Evolutionary conservation across 2,329 filamentous ascomycete species (phyloP), one percentile per base, ranked within the genome.

Genomic region (Ascochyta lentis): DNA sequence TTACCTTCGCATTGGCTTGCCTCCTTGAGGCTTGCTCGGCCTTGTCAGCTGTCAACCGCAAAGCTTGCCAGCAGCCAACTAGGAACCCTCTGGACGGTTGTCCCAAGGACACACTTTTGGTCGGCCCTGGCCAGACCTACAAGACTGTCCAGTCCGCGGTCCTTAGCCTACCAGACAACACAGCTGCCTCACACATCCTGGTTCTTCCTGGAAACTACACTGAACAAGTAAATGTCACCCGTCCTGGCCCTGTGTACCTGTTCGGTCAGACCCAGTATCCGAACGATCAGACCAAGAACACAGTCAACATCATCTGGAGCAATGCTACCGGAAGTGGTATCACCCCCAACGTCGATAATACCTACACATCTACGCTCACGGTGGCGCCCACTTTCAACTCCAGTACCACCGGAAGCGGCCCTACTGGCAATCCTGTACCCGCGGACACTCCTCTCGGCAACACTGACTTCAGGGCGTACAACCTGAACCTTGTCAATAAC

Each of bases 161-260:
- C 31, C 66, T 77, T 10, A 79, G 79, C 39, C 68, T 83, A 4
- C 78, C 79, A 0, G 70, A 79, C 44, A 73, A 83, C 63, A 78
- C 76, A 15, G 73, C 73, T 6, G 67, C 80, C 0, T 77, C 82
- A 53, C 80, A 80, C 16, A 88, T 89, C 61, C 79, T 89, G 12
- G 81, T 89, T 41, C 80, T 82, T 0, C 78, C 85, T 0, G 86
- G 86, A 0, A 80, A 79, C 56, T 89, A 89, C 64, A 83, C 77
- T 1, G 86, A 89, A 65, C 85, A 88, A 71, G 73, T 89, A 57
- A 89, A 89, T 60, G 78, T 89, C 56, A 89, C 86, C 4, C 84
- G 86, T 1, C 71, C 77, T 1, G 86, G 83, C 0, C 85, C 87
- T 0, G 75, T 89, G 6, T 86, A 84, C 26, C 77, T 89, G 6